Conservation (phyloP, 805 yeast species). For the Wickerhamomyces rabaulensis region DNA sequence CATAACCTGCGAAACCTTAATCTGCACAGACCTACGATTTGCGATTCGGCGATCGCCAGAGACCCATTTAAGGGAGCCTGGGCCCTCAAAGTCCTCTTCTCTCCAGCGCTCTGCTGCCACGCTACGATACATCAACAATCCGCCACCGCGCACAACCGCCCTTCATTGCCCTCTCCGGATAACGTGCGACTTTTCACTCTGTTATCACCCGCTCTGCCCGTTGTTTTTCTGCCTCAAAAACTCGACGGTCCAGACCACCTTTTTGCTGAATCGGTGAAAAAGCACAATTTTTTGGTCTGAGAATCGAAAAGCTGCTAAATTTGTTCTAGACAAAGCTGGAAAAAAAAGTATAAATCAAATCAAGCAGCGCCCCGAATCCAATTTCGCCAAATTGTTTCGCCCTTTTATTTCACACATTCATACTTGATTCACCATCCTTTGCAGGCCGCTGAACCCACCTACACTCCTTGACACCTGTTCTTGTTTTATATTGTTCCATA, state of each 20-base stretch:
- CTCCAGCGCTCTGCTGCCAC: too few species aligned
- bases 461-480: too few species aligned
- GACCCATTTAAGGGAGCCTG: background rate
- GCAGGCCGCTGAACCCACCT: background rate
- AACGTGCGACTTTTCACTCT: too few species aligned
- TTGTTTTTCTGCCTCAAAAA: background rate
- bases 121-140: too few species aligned
- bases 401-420: too few species aligned
- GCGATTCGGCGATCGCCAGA: background rate
- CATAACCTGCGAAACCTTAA: background rate
- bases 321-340: background rate
- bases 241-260: background rate
- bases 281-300: background rate
- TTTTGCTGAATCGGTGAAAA: too few species aligned
- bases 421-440: too few species aligned
- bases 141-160: too few species aligned
- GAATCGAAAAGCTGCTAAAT: background rate
- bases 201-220: background rate
- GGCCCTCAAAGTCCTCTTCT: background rate
- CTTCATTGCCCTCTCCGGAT: too few species aligned
- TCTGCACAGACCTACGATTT: background rate
- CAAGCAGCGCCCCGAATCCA: background rate
- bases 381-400: background rate
- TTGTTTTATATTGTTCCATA: background rate
- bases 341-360: background rate